Evolutionary conservation across 2,329 filamentous ascomycete genomes (phyloP), one percentile per base, ranked within the genome.

Genomic region (Tolypocladium cylindrosporum): DNA sequence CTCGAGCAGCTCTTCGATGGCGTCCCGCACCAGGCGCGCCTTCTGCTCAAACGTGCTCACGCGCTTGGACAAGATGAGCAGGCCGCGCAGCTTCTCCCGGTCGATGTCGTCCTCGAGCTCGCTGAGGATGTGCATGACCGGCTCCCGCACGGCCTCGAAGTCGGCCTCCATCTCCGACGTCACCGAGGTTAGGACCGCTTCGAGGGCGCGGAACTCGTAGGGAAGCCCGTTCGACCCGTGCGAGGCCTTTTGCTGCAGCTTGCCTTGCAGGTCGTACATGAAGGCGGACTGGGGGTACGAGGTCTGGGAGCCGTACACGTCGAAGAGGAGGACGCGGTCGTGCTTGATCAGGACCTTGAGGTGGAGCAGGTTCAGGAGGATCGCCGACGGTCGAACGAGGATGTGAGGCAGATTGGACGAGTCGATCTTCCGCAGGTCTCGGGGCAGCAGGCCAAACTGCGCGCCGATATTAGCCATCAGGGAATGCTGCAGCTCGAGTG

Each of bases 31-130:
- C 37, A 99, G 79, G 68, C 93, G 89, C 19, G 91, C 93, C 71
- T 96, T 97, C 73, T 97, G 94, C 75, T 97, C 94, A 71, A 99
- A 99, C 2, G 92, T 96, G 70, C 91, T 94, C 55, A 99, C 81
- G 66, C 93, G 90, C 77, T 99, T 99, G 31, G 91, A 96, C 70
- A 96, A 87, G 59, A 97, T 92, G 58, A 99, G 85, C 52, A 99
- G 81, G 64, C 95, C 84, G 9, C 94, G 84, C 54, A 99, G 80
- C 77, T 96, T 96, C 71, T 97, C 91, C 50, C 94, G 82, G 70
- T 97, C 93, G 60, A 99, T 97, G 64, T 97, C 94, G 67, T 97
- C 92, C 75, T 99, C 94, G 9, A 99, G 80, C 66, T 96, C 92
- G 66, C 89, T 83, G 37, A 99, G 79, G 51, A 97, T 90, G 51